Base-by-base conservation (phyloP, 192 early-diverging fungal species). In the Dissophora globulifera region DNA sequence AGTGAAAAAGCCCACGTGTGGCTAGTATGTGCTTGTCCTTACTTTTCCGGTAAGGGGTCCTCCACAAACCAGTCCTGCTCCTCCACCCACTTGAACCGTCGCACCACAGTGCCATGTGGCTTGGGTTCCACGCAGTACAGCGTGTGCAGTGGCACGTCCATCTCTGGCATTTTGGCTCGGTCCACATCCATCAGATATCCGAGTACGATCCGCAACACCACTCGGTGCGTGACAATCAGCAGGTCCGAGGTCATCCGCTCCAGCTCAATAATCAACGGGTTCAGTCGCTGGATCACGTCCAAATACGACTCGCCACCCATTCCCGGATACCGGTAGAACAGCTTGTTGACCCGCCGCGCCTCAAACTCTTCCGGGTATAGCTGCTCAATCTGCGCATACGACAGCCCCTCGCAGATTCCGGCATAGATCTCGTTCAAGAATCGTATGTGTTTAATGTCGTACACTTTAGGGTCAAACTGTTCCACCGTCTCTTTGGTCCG, bases 401-500 rank as follows among this genome's bases (percentile, higher is more conserved):
- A 90, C 82, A 93, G 86, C 31, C 87, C 89, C 79, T 94, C 93
- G 63, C 87, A 89, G 22, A 70, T 59, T 23, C 79, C 89, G n/a
- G 95, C 91, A 69, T 96, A 95, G 41, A 99, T 97, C 69, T 99
- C 96, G 78, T 96, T 96, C 32, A 99, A 83, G 42, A 91, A 88
- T 41, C 91, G 81, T 48, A 92, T 88, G 67, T 92, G 86, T 78
- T 88, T 92, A 43, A 96, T 84, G 52, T 92, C 90, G 79, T 92
- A 96, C 7, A 84, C 80, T 30, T 81, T 83, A n/a, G 89, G 84
- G 59, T 93, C 90, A 85, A 98, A 93, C 32, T 82, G 64, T 57
- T 91, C 93, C 11, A 86, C 95, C 1, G 94, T 97, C 62, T 95
- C 88, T 62, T 93, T 88, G 4, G 96, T 89, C 19, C 97, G 80